Conservation (phyloP, 1,284 basidiomycete species). For the Tetrapyrgos nigripes region DNA sequence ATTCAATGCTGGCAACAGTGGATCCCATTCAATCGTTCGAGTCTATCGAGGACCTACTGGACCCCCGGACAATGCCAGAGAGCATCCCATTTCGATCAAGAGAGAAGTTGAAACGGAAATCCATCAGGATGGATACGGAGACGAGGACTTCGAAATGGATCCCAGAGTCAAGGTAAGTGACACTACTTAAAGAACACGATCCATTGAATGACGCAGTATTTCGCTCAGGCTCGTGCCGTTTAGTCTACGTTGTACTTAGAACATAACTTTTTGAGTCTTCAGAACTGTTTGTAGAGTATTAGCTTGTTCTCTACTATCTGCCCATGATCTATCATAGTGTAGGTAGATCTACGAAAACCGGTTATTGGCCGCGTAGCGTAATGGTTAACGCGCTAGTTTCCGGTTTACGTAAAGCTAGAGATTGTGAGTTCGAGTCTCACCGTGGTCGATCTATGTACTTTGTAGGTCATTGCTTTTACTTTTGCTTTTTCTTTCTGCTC, state of each 20-base stretch:
- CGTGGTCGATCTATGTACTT: too few relatives aligned
- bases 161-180: not conserved
- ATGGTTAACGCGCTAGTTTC: not conserved
- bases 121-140: not conserved
- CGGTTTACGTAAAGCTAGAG: not conserved
- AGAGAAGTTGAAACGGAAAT: slow-evolving; percentile 8
- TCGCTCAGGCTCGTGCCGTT: not conserved
- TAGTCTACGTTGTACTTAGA: not conserved
- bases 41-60: not conserved
- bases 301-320: too few relatives aligned
- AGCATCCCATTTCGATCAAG: slow-evolving; percentile 3
- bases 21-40: not conserved
- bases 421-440: slow-evolving; percentile 12
- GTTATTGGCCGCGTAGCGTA: not conserved
- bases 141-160: slow-evolving; percentile 9
- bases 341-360: not conserved
- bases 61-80: not conserved
- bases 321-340: too few relatives aligned
- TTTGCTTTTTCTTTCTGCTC: too few relatives aligned
- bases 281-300: too few relatives aligned
- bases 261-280: too few relatives aligned
- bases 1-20: not conserved
- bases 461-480: too few relatives aligned
- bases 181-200: too few relatives aligned
- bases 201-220: too few relatives aligned